A percentile compares a stretch with the other conserved stretches of the same genome.
Conservation (phyloP, 2,329 filamentous ascomycete genomes). For the Calonectria leucothoes region DNA sequence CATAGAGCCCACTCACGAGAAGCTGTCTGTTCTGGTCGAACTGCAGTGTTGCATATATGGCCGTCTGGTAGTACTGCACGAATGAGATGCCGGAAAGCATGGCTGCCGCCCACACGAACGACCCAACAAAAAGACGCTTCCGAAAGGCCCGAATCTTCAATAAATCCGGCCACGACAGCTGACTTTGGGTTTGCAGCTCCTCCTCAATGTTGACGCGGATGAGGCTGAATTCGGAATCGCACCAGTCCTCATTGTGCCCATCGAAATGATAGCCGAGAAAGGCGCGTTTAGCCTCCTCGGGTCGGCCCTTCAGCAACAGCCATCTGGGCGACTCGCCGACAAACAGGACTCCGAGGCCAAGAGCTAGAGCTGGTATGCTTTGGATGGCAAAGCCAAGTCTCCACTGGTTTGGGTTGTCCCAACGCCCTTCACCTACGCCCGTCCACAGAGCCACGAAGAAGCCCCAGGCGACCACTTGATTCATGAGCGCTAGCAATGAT, state of each 20-base stretch:
- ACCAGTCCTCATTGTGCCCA: slow-evolving; percentile 52
- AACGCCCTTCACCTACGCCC: slow-evolving; percentile 52
- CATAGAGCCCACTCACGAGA: slow-evolving; percentile 53
- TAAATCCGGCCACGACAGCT: slow-evolving; percentile 48
- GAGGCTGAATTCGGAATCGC: slow-evolving; percentile 44
- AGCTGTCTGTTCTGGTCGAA: slow-evolving; percentile 51
- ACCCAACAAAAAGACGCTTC: slow-evolving; percentile 51
- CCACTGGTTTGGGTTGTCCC: slow-evolving; percentile 53
- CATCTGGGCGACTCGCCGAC: slow-evolving; percentile 51
- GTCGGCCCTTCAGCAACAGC: slow-evolving; percentile 49
- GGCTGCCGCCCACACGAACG: slow-evolving; percentile 54
- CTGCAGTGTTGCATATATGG: slow-evolving; percentile 54
- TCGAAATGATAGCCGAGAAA: slow-evolving; percentile 50
- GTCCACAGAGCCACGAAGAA: slow-evolving; percentile 55
- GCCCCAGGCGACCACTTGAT: slow-evolving; percentile 53
- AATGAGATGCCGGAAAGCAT: slow-evolving; percentile 56
- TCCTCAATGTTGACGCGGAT: slow-evolving; percentile 52
- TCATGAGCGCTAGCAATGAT: not conserved
- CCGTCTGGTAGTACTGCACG: slow-evolving; percentile 56
- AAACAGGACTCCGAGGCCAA: slow-evolving; percentile 50
- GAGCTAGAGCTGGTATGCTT: slow-evolving; percentile 47
- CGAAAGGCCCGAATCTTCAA: slow-evolving; percentile 48
- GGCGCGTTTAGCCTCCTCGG: slow-evolving; percentile 49
- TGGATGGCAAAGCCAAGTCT: slow-evolving; percentile 52
- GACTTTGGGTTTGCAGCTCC: slow-evolving; percentile 41